Percentiles rank a stretch among this genome's conserved stretches.
Evolutionary conservation across 2,329 filamentous ascomycete genomes (phyloP).

Genomic region (Venturia effusa): DNA sequence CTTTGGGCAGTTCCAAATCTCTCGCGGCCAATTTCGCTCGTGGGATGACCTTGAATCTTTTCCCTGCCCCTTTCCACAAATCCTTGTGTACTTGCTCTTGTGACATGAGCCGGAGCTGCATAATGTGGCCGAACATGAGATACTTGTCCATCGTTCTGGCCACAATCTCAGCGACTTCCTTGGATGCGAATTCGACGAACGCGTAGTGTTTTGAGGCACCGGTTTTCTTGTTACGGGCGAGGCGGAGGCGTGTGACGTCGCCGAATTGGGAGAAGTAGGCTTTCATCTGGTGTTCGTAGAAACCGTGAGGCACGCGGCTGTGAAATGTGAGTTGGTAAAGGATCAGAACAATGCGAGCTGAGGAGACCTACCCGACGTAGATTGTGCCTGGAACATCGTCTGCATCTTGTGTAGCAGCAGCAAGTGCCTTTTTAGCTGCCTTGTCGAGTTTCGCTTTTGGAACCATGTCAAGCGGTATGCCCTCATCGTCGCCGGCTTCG

Average conservation of each 20-base stretch:
- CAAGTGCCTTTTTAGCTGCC: slow-evolving; percentile 38
- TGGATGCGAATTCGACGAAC: slow-evolving; percentile 75
- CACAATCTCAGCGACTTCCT: slow-evolving; percentile 79
- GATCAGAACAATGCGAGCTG: background rate
- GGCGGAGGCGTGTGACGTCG: slow-evolving; percentile 61
- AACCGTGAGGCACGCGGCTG: slow-evolving; percentile 78
- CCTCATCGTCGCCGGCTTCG: slow-evolving; percentile 25
- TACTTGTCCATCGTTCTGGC: slow-evolving; percentile 97
- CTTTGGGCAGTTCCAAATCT: slow-evolving; percentile 60
- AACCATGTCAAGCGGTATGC: slow-evolving; percentile 27
- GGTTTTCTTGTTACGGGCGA: slow-evolving; percentile 87
- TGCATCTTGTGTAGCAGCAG: slow-evolving; percentile 24
- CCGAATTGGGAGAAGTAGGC: slow-evolving; percentile 94
- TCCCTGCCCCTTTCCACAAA: slow-evolving; percentile 83
- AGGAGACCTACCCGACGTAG: slow-evolving; percentile 57
- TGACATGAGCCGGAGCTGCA: slow-evolving; percentile 75
- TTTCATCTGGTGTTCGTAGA: slow-evolving; percentile 94
- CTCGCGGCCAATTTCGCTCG: slow-evolving; percentile 77
- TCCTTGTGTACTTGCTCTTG: slow-evolving; percentile 67
- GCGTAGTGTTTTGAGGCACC: slow-evolving; percentile 88
- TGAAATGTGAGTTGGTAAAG: slow-evolving; percentile 9
- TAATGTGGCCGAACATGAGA: slow-evolving; percentile 83
- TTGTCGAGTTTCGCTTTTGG: slow-evolving; percentile 23
- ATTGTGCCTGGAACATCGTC: slow-evolving; percentile 61
- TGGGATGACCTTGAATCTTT: slow-evolving; percentile 78